Evolutionary conservation across 129 eudicot genomes (phyloP).

Genomic region (Pseudognaphalium luteoalbum): DNA sequence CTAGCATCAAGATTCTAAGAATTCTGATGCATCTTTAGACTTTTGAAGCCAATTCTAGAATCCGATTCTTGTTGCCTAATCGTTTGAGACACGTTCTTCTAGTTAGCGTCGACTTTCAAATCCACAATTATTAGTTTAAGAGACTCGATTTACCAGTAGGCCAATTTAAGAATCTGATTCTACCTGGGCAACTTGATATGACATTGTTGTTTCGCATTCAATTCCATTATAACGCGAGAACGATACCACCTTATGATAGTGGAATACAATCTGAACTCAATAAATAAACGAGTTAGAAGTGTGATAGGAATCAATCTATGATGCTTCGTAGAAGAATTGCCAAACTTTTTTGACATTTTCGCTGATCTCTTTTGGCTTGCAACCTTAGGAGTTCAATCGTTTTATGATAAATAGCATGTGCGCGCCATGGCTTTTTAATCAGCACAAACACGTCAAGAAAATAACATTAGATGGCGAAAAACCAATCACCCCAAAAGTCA

Average conservation of each 20-base stretch:
- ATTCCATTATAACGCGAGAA: slow-evolving; percentile 7
- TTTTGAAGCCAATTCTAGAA: slow-evolving; percentile 30
- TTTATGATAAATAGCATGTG: too few relatives aligned
- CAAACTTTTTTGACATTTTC: slow-evolving; percentile 37
- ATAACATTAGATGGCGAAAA: slow-evolving; percentile 36
- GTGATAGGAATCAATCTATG: slow-evolving; percentile 31
- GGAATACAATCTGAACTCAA: slow-evolving; percentile 34
- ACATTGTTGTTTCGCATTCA: slow-evolving; percentile 13
- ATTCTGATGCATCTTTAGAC: slow-evolving; percentile 28
- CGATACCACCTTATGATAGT: not conserved
- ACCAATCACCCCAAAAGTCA: slow-evolving; percentile 29
- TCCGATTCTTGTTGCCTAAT: slow-evolving; percentile 23
- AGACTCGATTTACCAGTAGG: not conserved
- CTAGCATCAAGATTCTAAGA: slow-evolving; percentile 21
- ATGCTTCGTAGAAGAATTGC: slow-evolving; percentile 18
- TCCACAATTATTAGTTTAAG: slow-evolving; percentile 11
- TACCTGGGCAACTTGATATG: slow-evolving; percentile 14
- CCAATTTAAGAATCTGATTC: slow-evolving; percentile 30
- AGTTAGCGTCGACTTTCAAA: slow-evolving; percentile 5
- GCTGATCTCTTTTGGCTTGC: slow-evolving; percentile 15
- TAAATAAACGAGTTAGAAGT: slow-evolving; percentile 23
- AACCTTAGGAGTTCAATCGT: not conserved
- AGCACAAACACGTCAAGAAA: not conserved
- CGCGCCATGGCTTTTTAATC: slow-evolving; percentile 22
- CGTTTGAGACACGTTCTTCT: slow-evolving; percentile 1